These are phyloP conservation scores for Knufia fluminis DNA, from an alignment of 2,329 filamentous ascomycete genomes.

Conservation along the genomic window DNA sequence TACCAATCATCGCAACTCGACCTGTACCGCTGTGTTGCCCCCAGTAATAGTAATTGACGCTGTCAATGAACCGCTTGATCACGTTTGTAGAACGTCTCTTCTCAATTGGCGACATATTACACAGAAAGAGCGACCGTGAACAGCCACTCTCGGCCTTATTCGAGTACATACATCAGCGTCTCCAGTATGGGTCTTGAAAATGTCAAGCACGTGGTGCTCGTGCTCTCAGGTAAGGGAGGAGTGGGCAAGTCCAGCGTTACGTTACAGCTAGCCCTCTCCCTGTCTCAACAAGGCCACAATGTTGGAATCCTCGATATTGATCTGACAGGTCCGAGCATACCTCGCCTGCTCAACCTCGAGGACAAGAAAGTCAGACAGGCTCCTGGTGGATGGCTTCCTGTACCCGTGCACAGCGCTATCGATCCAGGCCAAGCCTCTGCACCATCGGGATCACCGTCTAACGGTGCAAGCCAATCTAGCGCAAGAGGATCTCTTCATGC, in stretches of 20 bases:
- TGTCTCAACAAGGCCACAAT: slow-evolving; percentile 74
- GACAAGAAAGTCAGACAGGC: slow-evolving; percentile 82
- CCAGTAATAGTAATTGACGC: too few relatives aligned
- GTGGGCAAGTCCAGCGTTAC: slow-evolving; percentile 98
- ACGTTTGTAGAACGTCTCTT: too few relatives aligned
- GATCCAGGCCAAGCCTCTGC: neutral
- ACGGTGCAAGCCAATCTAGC: neutral
- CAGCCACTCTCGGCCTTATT: too few relatives aligned
- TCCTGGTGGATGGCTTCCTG: slow-evolving; percentile 84
- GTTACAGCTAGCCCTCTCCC: slow-evolving; percentile 83
- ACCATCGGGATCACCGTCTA: neutral
- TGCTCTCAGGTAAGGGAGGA: slow-evolving; percentile 93
- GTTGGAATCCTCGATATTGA: slow-evolving; percentile 96
- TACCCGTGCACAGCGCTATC: slow-evolving; percentile 63
- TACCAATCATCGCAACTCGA: neutral
- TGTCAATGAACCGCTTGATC: too few relatives aligned
- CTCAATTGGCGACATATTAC: too few relatives aligned
- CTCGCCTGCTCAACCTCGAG: slow-evolving; percentile 86
- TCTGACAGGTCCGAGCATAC: slow-evolving; percentile 91
- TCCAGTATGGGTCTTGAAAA: slow-evolving; percentile 21
- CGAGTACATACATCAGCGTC: neutral
- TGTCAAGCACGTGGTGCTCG: slow-evolving; percentile 30
- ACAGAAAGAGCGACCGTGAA: too few relatives aligned
- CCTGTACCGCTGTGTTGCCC: neutral
- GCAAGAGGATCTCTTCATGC: slow-evolving; percentile 44